A percentile compares a stretch with the other conserved stretches of the same genome.
These are phyloP conservation scores for Abrus pulchellus DNA, from an alignment of 306 rosid genomes.

Conservation along the genomic window DNA sequence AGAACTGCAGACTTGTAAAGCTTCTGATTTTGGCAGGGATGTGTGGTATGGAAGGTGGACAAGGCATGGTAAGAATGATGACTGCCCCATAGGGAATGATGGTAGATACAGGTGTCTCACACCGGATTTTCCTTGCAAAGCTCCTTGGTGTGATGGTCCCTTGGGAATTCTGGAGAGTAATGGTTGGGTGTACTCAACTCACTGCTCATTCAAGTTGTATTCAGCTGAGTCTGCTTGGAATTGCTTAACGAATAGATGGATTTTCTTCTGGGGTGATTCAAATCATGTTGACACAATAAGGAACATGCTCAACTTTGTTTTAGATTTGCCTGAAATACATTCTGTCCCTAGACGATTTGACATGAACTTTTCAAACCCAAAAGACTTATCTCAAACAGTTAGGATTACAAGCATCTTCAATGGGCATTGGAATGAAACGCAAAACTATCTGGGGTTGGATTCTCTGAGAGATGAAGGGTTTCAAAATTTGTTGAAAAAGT, in stretches of 20 bases:
- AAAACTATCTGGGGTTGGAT: slow-evolving; percentile 84
- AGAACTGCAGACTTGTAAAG: slow-evolving; percentile 62
- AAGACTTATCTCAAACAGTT: slow-evolving; percentile 70
- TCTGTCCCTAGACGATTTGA: slow-evolving; percentile 89
- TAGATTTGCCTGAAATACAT: slow-evolving; percentile 75
- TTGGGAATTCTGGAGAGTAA: slow-evolving; percentile 90
- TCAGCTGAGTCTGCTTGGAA: slow-evolving; percentile 88
- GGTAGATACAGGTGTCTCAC: slow-evolving; percentile 85
- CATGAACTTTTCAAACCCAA: slow-evolving; percentile 83
- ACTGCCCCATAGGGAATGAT: slow-evolving; percentile 68
- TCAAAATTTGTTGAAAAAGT: slow-evolving; percentile 63
- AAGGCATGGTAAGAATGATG: slow-evolving; percentile 80
- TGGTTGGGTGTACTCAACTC: slow-evolving; percentile 97
- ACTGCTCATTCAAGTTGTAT: slow-evolving; percentile 83
- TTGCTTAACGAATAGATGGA: slow-evolving; percentile 83
- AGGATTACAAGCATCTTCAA: slow-evolving; percentile 95
- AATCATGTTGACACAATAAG: slow-evolving; percentile 95
- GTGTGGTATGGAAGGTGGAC: slow-evolving; percentile 98
- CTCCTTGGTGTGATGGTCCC: slow-evolving; percentile 93
- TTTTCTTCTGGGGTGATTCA: slow-evolving; percentile 99
- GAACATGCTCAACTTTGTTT: slow-evolving; percentile 79
- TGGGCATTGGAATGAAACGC: slow-evolving; percentile 96
- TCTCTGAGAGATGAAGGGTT: slow-evolving; percentile 83
- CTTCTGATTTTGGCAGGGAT: slow-evolving; percentile 74
- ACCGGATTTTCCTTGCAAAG: slow-evolving; percentile 72